A percentile compares a stretch with the other conserved stretches of the same genome.
Conservation (phyloP, 441 rosid genomes). For the Jatropha multifida region DNA sequence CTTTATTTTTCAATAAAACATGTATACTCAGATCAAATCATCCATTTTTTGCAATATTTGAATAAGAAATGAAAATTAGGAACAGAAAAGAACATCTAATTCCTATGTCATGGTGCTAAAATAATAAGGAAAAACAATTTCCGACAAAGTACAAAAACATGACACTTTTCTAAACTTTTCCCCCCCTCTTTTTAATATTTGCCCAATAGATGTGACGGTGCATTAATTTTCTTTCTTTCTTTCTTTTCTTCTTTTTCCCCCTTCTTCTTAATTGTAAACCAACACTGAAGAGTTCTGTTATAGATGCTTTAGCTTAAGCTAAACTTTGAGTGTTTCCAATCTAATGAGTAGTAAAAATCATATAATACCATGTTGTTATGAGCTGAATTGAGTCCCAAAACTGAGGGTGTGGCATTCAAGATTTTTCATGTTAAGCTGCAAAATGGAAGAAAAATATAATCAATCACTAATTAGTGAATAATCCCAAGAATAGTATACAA, state of each 20-base stretch:
- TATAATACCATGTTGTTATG: slow-evolving; percentile 24
- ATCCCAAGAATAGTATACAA: neutral
- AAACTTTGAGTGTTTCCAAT: too few relatives aligned
- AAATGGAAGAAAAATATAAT: slow-evolving; percentile 5
- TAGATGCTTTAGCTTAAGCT: too few relatives aligned
- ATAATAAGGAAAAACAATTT: too few relatives aligned
- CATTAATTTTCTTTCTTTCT: too few relatives aligned
- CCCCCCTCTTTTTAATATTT: neutral
- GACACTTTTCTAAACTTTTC: neutral
- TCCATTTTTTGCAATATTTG: neutral
- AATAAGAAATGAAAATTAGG: neutral
- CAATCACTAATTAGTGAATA: neutral
- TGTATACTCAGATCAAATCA: neutral
- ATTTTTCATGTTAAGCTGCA: slow-evolving; percentile 76
- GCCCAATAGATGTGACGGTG: neutral
- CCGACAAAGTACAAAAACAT: too few relatives aligned
- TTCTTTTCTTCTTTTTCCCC: too few relatives aligned
- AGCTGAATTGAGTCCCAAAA: slow-evolving; percentile 52
- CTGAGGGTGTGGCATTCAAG: slow-evolving; percentile 80
- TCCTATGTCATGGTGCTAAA: neutral
- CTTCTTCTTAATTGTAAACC: too few relatives aligned
- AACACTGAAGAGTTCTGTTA: too few relatives aligned
- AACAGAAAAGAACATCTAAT: neutral
- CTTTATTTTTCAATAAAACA: neutral
- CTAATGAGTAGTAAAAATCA: too few relatives aligned